A percentile compares a stretch with the other conserved stretches of the same genome.
These are phyloP conservation scores for Neohortaea acidophila DNA, from an alignment of 495 filamentous ascomycete species.

Conservation along the genomic window DNA sequence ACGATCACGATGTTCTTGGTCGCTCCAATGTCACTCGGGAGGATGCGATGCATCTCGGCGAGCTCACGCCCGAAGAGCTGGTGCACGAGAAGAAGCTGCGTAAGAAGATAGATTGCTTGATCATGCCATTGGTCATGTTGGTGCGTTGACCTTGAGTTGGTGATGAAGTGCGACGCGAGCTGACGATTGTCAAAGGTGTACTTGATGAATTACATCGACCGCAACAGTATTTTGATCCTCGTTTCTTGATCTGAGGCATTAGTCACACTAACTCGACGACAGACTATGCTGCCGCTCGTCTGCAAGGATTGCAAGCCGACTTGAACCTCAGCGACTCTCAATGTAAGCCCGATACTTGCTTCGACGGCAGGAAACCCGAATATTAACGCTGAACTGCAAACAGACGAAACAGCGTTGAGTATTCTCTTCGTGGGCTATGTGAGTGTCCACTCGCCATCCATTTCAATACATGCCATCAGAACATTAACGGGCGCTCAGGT, in stretches of 20 bases:
- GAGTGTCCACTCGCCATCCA: background rate
- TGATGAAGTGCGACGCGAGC: background rate
- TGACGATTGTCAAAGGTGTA: conserved; percentile 27
- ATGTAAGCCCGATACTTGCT: conserved; percentile 17
- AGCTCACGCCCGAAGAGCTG: conserved; percentile 33
- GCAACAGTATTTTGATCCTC: conserved; percentile 26
- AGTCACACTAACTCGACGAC: background rate
- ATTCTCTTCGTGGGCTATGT: conserved; percentile 42
- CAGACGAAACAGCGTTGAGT: conserved; percentile 32
- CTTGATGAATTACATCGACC: conserved; percentile 42
- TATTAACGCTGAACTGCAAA: conserved; percentile 12
- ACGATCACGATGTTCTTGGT: conserved; percentile 30
- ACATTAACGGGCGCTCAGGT: conserved; percentile 2
- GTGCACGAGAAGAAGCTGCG: conserved; percentile 34
- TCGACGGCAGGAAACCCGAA: conserved; percentile 27
- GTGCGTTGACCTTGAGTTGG: background rate
- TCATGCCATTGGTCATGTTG: conserved; percentile 42
- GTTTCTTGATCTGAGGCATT: background rate
- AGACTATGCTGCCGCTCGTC: conserved; percentile 32
- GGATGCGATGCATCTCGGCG: conserved; percentile 29
- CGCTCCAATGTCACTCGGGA: conserved; percentile 32
- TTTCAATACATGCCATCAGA: too few species aligned
- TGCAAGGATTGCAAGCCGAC: conserved; percentile 24
- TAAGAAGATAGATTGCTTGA: conserved; percentile 35
- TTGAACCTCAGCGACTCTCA: conserved; percentile 28